Evolutionary conservation across 257 asterid species (phyloP).

Genomic region (Galeopsis tetrahit): DNA sequence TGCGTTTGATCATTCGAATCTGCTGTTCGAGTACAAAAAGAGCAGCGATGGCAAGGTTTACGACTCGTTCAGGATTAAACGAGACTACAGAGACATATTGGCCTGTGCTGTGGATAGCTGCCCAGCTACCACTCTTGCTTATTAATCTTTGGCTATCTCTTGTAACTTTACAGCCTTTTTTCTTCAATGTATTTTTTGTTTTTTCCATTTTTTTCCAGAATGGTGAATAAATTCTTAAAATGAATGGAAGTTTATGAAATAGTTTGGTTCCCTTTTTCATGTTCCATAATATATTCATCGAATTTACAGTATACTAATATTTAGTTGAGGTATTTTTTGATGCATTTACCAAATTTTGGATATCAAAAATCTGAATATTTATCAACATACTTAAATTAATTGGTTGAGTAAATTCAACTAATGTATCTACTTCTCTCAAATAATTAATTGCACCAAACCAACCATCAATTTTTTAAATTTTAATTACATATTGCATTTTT

Average conservation of each 20-base stretch:
- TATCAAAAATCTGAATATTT: no score
- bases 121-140: constrained; percentile 67
- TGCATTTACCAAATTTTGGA: no score
- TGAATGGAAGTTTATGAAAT: background rate
- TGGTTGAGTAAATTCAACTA: no score
- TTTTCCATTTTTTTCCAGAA: background rate
- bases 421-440: no score
- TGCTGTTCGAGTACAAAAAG: constrained; percentile 85
- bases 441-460: no score
- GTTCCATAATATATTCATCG: background rate
- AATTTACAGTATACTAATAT: no score
- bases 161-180: background rate
- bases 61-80: constrained; percentile 76
- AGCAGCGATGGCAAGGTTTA: constrained; percentile 83
- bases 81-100: constrained; percentile 91
- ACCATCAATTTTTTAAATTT: no score
- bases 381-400: no score
- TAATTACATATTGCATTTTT: no score
- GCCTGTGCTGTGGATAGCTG: constrained; percentile 88
- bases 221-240: no score
- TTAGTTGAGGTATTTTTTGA: no score
- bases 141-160: background rate
- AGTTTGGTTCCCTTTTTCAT: background rate
- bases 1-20: constrained; percentile 78
- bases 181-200: background rate